These are phyloP conservation scores for Fonsecaea monophora DNA, from an alignment of 2,329 filamentous ascomycete genomes.

Conservation along the genomic window DNA sequence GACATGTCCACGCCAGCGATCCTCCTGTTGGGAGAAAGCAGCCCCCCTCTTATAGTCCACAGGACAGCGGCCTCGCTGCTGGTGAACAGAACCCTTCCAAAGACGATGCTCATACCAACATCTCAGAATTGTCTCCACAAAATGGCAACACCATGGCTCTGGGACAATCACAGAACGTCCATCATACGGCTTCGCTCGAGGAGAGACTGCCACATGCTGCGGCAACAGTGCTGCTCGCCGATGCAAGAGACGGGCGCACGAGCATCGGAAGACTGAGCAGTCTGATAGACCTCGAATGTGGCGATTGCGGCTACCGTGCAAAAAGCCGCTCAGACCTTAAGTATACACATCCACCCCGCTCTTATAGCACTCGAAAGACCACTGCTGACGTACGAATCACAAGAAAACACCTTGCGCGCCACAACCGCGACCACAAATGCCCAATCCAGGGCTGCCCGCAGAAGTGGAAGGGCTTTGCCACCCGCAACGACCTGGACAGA, in stretches of 20 bases:
- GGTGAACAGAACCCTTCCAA: neutral
- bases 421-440: slow-evolving; percentile 72
- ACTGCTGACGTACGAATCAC: slow-evolving; percentile 17
- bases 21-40: neutral
- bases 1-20: neutral
- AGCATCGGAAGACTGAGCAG: neutral
- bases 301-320: slow-evolving; percentile 19
- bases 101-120: neutral
- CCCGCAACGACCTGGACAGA: slow-evolving; percentile 79
- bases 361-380: neutral
- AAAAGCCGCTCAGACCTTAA: slow-evolving; percentile 52
- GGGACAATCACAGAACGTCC: neutral
- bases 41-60: neutral
- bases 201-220: neutral
- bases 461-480: slow-evolving; percentile 72
- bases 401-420: slow-evolving; percentile 77
- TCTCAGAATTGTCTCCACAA: neutral
- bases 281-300: slow-evolving; percentile 15
- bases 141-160: neutral
- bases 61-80: neutral
- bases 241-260: neutral
- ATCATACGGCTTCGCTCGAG: neutral
- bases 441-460: slow-evolving; percentile 62
- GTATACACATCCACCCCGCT: slow-evolving; percentile 38
- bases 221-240: neutral